Evolutionary conservation across 2,329 filamentous ascomycete genomes (phyloP), one percentile per base, ranked within the genome.

Genomic region (Fusarium sororula): DNA sequence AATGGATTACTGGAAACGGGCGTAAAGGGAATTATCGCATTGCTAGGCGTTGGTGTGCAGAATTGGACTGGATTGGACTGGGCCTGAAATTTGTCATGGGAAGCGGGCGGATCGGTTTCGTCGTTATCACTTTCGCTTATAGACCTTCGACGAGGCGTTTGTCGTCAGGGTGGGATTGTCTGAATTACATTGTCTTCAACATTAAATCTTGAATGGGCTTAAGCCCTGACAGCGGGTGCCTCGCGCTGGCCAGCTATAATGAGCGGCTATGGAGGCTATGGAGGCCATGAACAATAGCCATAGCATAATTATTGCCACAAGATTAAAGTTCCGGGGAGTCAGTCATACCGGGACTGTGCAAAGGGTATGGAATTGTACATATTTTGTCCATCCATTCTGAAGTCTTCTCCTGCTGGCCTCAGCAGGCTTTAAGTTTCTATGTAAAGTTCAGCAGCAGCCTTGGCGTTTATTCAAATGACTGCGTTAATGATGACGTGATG

Each of bases 11-110:
- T 30, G 55, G 39, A 58, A 69, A 64, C 22, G 69, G 75, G 79
- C 73, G 72, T 79, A 74, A 74, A 54, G 64, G 66, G 63, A 50
- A 67, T 72, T 77, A 75, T 76, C 73, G 80, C 80, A 81, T 82
- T 82, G 77, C 78, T 80, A 75, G 81, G 81, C 80, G 81, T 82
- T 82, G 70, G 70, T 51, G 71, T 74, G 67, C 64, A 66, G 70
- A 64, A 74, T 62, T 68, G 72, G 58, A 69, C 68, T 73, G 70
- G 58, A 54, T 59, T 71, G 60, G 63, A 56, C 66, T 63, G 67
- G 57, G 55, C 50, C 57, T 67, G 61, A 47, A 63, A 63, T 73
- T 73, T 71, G 32, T 74, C 47, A 68, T 44, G 62, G 39, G 58
- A 61, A 71, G 67, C 60, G 55, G 70, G 45, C 67, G 67, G 51